These are phyloP conservation scores for Ustilago lituana DNA, from an alignment of 1,284 basidiomycete species.

Conservation along the genomic window DNA sequence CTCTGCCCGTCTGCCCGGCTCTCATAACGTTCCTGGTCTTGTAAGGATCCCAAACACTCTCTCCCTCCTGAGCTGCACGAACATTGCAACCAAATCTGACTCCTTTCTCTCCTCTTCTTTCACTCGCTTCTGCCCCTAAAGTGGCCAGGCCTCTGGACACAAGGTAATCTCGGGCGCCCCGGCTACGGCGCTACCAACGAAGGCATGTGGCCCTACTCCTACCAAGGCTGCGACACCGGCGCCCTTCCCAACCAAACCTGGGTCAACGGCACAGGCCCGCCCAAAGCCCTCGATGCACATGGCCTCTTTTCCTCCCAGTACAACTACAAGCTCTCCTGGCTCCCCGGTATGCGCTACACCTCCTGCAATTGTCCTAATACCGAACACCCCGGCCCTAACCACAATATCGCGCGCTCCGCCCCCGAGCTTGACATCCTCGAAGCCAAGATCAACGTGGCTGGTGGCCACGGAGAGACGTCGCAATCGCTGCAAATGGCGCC, in stretches of 20 bases:
- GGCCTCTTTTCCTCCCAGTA: constrained; percentile 34
- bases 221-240: constrained; percentile 66
- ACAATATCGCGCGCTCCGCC: constrained; percentile 58
- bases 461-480: constrained; percentile 57
- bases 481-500: constrained; percentile 66
- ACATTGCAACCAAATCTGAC: too few species aligned
- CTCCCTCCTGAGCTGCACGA: too few species aligned
- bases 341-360: constrained; percentile 62
- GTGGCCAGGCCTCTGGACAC: constrained; percentile 69
- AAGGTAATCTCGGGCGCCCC: constrained; percentile 63
- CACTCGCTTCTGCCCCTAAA: background rate
- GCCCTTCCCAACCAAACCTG: constrained; percentile 60
- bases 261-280: constrained; percentile 53
- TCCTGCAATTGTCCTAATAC: constrained; percentile 62
- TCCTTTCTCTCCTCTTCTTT: background rate
- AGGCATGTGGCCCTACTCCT: constrained; percentile 68
- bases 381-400: constrained; percentile 62
- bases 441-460: constrained; percentile 71
- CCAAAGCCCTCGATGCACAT: constrained; percentile 37
- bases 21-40: constrained; percentile 25
- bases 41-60: background rate
- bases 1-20: constrained; percentile 38
- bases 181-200: constrained; percentile 66
- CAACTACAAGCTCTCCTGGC: constrained; percentile 52
- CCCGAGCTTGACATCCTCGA: constrained; percentile 68